A percentile compares a stretch with the other conserved stretches of the same genome.
Conservation (phyloP, 257 asterid genomes). For the Solanum virginianum region DNA sequence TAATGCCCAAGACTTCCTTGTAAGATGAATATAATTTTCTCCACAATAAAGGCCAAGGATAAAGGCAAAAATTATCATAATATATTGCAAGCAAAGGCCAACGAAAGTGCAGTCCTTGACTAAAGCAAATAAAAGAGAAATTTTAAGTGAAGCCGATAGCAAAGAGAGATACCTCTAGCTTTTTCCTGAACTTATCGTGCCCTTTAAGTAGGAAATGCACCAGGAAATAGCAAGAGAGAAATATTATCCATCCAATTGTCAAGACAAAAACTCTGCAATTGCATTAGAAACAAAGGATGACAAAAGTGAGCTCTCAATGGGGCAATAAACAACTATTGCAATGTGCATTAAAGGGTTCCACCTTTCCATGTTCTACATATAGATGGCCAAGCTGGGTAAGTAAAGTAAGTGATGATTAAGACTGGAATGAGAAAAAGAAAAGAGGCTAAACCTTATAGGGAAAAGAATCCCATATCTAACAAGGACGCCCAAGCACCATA, state of each 20-base stretch:
- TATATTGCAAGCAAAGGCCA: neutral
- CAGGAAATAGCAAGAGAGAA: conserved; percentile 86
- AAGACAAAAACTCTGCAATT: conserved; percentile 72
- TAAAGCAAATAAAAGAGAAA: neutral
- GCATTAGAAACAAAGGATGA: neutral
- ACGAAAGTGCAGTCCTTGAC: neutral
- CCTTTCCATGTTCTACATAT: neutral
- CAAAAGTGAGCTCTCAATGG: neutral
- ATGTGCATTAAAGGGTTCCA: neutral
- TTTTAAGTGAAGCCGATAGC: neutral
- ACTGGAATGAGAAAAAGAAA: neutral
- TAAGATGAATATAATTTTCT: neutral
- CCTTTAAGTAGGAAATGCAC: conserved; percentile 85
- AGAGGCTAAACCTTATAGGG: conserved; percentile 53
- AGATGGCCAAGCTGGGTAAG: neutral
- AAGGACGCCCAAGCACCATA: conserved; percentile 89
- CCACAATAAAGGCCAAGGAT: neutral
- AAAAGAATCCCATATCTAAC: conserved; percentile 81
- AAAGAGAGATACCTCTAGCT: conserved; percentile 55
- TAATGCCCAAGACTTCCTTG: neutral
- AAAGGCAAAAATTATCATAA: neutral
- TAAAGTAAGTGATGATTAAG: neutral
- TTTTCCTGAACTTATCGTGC: conserved; percentile 67
- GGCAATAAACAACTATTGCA: neutral
- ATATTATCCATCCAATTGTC: conserved; percentile 79